phyloP scores from a whole-genome alignment of 768 basidiomycete genomes.

The Psilocybe azurescens region DNA sequence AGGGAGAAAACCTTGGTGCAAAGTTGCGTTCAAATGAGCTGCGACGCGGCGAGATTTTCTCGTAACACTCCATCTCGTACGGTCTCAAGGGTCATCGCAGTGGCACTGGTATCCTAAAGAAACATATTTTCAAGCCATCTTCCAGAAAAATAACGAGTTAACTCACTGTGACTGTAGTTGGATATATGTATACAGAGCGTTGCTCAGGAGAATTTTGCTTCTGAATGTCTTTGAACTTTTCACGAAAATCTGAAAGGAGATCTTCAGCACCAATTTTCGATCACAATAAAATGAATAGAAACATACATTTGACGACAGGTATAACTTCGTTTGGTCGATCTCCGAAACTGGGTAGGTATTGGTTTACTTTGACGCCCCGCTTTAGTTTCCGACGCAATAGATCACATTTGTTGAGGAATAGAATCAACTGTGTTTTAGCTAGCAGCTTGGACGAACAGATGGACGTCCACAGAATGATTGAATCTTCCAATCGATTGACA shows the following conservation, averaged over 20 bases:
- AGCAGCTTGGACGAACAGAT: slow-evolving; percentile 71
- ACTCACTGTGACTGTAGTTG: slow-evolving; percentile 73
- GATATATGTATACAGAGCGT: slow-evolving; percentile 65
- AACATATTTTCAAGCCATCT: neutral
- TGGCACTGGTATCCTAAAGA: slow-evolving; percentile 63
- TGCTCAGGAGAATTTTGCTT: slow-evolving; percentile 59
- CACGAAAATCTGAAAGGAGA: slow-evolving; percentile 55
- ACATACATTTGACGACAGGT: slow-evolving; percentile 67
- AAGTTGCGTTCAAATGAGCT: slow-evolving; percentile 47
- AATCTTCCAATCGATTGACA: slow-evolving; percentile 78
- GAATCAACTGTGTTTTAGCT: slow-evolving; percentile 60
- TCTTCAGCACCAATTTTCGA: neutral
- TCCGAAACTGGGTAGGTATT: slow-evolving; percentile 70
- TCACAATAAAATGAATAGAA: neutral
- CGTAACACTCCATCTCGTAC: slow-evolving; percentile 69
- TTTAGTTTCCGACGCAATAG: slow-evolving; percentile 68
- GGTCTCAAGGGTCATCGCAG: slow-evolving; percentile 61
- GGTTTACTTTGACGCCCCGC: slow-evolving; percentile 58
- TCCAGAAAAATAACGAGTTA: neutral
- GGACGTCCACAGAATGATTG: slow-evolving; percentile 72
- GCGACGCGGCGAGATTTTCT: slow-evolving; percentile 57
- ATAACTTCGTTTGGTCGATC: slow-evolving; percentile 71
- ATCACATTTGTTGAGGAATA: slow-evolving; percentile 76
- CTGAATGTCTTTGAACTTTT: slow-evolving; percentile 73
- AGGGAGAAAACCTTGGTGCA: neutral